Conservation (phyloP, 805 yeast species). For the Kuraishia hungarica region DNA sequence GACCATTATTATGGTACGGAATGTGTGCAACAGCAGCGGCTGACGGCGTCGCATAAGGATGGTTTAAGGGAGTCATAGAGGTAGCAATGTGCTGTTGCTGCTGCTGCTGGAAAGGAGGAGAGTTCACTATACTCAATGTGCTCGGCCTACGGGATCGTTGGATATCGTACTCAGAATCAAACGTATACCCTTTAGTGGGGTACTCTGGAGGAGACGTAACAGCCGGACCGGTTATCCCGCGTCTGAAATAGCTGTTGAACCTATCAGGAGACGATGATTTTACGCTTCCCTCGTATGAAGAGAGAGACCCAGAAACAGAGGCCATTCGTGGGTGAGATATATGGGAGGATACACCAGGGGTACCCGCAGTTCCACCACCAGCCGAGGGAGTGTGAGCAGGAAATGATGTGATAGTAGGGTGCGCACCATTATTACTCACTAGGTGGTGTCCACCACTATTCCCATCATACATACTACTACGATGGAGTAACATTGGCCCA, state of each 20-base stretch:
- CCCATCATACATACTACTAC: background rate
- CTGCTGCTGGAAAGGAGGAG: background rate
- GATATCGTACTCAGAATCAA: background rate
- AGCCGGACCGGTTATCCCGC: constrained; percentile 13
- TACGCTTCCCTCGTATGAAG: constrained; percentile 11
- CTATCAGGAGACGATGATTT: constrained; percentile 22
- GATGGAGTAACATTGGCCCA: background rate
- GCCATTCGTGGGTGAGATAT: constrained; percentile 3
- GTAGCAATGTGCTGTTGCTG: background rate
- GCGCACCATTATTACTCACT: background rate
- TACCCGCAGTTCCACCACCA: background rate
- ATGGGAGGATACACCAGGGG: background rate
- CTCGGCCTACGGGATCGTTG: background rate
- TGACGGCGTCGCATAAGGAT: background rate
- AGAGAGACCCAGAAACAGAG: constrained; percentile 9
- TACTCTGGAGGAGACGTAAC: background rate
- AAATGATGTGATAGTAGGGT: background rate
- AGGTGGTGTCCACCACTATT: no score
- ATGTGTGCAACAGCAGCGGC: background rate
- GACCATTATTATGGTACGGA: background rate
- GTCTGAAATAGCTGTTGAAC: constrained; percentile 12
- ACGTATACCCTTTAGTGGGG: background rate
- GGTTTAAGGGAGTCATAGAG: background rate
- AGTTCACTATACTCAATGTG: background rate
- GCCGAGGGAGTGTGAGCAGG: background rate